Conservation (phyloP, 345 rosid genomes). For the Acer yangbiense region DNA sequence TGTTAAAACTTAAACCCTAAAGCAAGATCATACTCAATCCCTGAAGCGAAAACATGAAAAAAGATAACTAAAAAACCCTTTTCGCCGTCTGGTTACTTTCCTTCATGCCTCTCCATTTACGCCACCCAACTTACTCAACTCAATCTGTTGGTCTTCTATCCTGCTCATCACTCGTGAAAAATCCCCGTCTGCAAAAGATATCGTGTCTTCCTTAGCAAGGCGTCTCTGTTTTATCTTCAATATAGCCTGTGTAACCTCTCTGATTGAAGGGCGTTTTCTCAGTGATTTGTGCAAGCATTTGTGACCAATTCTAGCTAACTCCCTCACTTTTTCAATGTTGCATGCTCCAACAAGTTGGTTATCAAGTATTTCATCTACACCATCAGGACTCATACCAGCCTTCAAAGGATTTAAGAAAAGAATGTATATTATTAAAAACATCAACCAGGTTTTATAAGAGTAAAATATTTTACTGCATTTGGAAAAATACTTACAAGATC, state of each 20-base stretch:
- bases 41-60: too few relatives aligned
- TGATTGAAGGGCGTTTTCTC: slow-evolving; percentile 76
- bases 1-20: background rate
- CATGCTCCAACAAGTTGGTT: slow-evolving; percentile 62
- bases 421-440: background rate
- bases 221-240: slow-evolving; percentile 64
- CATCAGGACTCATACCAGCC: slow-evolving; percentile 90
- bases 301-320: slow-evolving; percentile 62
- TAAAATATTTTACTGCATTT: too few relatives aligned
- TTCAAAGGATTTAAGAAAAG: slow-evolving; percentile 21
- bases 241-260: slow-evolving; percentile 82
- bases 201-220: slow-evolving; percentile 34
- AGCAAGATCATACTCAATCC: background rate
- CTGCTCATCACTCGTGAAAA: slow-evolving; percentile 63
- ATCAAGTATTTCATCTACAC: slow-evolving; percentile 83
- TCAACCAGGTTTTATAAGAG: background rate
- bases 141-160: slow-evolving; percentile 71
- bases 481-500: slow-evolving; percentile 62
- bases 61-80: background rate
- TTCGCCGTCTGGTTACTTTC: slow-evolving; percentile 31
- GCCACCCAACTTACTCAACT: slow-evolving; percentile 58
- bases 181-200: slow-evolving; percentile 45
- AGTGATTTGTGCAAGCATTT: slow-evolving; percentile 75
- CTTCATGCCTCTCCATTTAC: slow-evolving; percentile 41
- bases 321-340: slow-evolving; percentile 66